Evolutionary conservation across 495 filamentous ascomycete genomes (phyloP), one percentile per base, ranked within the genome.

Genomic region (Lepraria neglecta): DNA sequence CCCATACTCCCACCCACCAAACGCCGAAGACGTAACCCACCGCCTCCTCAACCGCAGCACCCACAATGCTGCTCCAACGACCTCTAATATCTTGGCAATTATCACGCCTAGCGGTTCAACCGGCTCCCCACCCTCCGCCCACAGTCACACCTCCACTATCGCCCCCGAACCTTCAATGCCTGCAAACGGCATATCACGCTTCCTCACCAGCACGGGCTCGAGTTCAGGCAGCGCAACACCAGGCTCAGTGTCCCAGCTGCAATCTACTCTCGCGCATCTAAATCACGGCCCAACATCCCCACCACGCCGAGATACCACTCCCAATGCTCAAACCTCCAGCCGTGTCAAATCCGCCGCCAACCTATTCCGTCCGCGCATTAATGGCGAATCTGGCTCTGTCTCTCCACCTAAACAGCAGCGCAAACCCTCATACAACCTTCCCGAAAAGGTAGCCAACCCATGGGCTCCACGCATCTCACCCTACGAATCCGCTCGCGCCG

Each of bases 171-270:
- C 58, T 24, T 63, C 59, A 21, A 68, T 70, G 64, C 66, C 63
- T 28, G 24, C 62, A 33, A 62, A 69, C 38, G 67, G 67, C 45
- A 65, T 69, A 42, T 69, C 67, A 28, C 65, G 67, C 42, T 69
- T 69, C 51, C 60, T 69, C 17, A 47, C 42, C 33, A 51, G 45
- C 35, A 57, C 51, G 1, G 58, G 60, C 33, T 64, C 68, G 4
- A 60, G 51, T 6, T 63, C 60, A 6, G 61, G 59, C 28, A 70
- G 56, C 58, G 64, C 48, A 21, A 68, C 63, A 28, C 64, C 67
- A 10, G 59, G 54, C 28, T 69, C 67, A 6, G 52, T 68, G 15
- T 60, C 61, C 19, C 65, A 70, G 4, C 63, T 68, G 0, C 63
- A 66, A 15, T 27, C 56, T 3, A 66, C 58, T 14, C 60, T 70